Conservation (phyloP, 2,329 filamentous ascomycete species). For the Podosphaera xanthii region DNA sequence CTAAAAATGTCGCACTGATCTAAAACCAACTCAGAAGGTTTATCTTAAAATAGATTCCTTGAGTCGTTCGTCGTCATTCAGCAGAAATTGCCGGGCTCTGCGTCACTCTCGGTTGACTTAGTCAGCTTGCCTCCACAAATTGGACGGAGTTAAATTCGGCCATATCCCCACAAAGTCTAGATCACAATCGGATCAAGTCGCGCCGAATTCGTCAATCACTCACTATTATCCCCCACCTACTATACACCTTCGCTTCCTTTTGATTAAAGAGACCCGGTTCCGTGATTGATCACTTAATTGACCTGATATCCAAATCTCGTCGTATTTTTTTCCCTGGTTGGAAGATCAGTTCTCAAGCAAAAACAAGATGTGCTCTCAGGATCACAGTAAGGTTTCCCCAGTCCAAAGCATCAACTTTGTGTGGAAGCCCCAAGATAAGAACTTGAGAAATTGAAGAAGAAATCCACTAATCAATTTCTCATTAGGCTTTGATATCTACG, state of each 20-base stretch:
- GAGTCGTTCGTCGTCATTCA: background rate
- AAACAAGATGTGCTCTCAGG: conserved; percentile 1
- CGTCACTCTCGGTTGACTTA: background rate
- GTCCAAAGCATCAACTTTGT: no score
- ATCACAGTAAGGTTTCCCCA: background rate
- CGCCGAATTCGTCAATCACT: background rate
- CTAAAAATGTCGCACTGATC: no score
- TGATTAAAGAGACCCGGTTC: background rate
- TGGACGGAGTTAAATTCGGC: background rate
- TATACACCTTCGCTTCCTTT: background rate
- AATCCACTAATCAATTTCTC: background rate
- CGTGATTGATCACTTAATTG: background rate
- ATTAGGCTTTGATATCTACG: conserved; percentile 19
- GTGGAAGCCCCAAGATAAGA: no score
- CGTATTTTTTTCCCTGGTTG: background rate
- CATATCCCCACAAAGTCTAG: background rate
- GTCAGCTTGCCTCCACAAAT: background rate
- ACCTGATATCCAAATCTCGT: background rate
- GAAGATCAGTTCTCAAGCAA: no score
- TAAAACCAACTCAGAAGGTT: no score
- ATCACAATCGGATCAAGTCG: background rate
- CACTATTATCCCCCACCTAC: background rate
- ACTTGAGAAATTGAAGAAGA: background rate
- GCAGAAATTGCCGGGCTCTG: background rate
- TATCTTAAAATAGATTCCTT: background rate